Conservation (phyloP, 73 alveolate species). For the Symbiodinium pilosum region DNA sequence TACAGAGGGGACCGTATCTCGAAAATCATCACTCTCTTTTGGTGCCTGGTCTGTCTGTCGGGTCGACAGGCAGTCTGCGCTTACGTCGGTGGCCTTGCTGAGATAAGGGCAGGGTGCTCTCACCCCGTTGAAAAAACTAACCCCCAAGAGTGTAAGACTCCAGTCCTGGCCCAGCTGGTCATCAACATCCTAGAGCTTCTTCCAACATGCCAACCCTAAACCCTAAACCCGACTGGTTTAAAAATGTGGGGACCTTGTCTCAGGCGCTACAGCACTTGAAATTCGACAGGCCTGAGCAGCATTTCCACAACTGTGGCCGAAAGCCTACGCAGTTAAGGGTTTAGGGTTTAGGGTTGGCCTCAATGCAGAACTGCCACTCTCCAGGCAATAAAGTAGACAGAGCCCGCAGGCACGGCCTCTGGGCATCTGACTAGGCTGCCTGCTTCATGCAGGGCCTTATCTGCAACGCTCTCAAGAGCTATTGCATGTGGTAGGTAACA, state of each 20-base stretch:
- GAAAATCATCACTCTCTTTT: neutral
- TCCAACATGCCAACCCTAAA: no score
- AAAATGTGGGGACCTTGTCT: neutral
- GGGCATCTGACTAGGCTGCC: neutral
- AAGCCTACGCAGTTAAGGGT: neutral
- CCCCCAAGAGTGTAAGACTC: no score
- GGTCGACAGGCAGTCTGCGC: neutral
- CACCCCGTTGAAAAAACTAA: no score
- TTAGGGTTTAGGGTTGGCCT: neutral
- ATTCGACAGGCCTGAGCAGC: neutral
- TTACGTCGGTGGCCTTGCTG: neutral
- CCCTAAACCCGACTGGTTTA: no score
- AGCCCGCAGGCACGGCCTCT: neutral
- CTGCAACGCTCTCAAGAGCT: neutral
- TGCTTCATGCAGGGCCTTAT: neutral
- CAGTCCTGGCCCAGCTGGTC: no score
- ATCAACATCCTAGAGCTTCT: no score
- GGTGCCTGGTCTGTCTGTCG: no score
- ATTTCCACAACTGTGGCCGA: no score
- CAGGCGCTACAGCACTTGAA: conserved; percentile 2
- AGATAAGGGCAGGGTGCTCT: neutral
- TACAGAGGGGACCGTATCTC: neutral
- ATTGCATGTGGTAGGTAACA: neutral
- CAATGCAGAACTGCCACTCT: neutral
- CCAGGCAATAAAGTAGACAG: neutral